phyloP scores from a whole-genome alignment of 345 rosid genomes.

The Syzygium aromaticum region DNA sequence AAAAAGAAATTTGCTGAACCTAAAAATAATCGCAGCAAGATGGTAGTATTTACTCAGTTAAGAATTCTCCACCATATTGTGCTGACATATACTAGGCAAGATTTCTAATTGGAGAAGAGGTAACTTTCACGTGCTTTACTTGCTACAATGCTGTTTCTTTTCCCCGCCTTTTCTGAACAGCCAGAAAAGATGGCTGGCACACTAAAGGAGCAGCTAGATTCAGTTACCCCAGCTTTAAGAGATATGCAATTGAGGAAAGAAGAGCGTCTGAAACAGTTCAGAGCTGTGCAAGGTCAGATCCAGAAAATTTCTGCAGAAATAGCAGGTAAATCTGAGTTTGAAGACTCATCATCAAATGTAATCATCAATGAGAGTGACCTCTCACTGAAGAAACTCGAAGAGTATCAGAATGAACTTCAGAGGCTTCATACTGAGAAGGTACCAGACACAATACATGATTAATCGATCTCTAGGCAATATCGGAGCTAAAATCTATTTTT shows the following conservation, averaged over 20 bases:
- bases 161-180: slow-evolving; percentile 19
- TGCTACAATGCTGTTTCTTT: background rate
- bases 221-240: slow-evolving; percentile 77
- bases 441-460: background rate
- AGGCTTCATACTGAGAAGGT: slow-evolving; percentile 89
- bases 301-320: slow-evolving; percentile 84
- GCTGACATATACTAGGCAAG: background rate
- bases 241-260: slow-evolving; percentile 89
- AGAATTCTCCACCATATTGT: background rate
- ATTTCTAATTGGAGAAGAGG: background rate
- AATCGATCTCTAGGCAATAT: background rate
- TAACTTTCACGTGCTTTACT: background rate
- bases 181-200: slow-evolving; percentile 89
- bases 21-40: background rate
- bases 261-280: slow-evolving; percentile 69
- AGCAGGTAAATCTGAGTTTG: slow-evolving; percentile 70
- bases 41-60: background rate
- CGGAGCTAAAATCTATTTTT: background rate
- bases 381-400: slow-evolving; percentile 85
- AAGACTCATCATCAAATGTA: slow-evolving; percentile 49
- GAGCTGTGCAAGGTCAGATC: slow-evolving; percentile 69
- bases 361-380: slow-evolving; percentile 74
- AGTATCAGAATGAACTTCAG: slow-evolving; percentile 76
- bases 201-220: slow-evolving; percentile 78
- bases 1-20: background rate